Evolutionary conservation across 2,329 filamentous ascomycete species (phyloP).

Genomic region (Aspergillus piperis): DNA sequence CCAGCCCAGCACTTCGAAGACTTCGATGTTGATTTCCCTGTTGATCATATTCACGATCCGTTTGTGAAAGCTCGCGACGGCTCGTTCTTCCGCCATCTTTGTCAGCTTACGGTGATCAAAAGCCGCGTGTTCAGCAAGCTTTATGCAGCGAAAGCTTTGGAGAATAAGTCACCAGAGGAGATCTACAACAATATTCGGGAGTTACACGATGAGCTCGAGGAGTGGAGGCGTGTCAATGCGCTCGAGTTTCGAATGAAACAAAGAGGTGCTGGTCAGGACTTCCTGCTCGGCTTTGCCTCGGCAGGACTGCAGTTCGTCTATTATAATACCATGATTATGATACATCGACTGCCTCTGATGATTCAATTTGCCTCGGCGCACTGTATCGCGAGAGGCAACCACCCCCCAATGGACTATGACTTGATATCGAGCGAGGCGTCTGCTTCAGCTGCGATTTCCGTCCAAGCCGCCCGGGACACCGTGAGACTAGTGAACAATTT

Average conservation of each 20-base stretch:
- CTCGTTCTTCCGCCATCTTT: slow-evolving; percentile 91
- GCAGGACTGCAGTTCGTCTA: slow-evolving; percentile 92
- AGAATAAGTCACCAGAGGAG: slow-evolving; percentile 77
- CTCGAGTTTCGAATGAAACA: slow-evolving; percentile 86
- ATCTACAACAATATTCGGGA: slow-evolving; percentile 88
- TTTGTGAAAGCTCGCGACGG: slow-evolving; percentile 80
- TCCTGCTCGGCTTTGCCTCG: slow-evolving; percentile 82
- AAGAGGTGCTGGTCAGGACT: slow-evolving; percentile 83
- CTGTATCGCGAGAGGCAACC: slow-evolving; percentile 67
- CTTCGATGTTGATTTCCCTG: slow-evolving; percentile 91
- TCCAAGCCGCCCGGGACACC: slow-evolving; percentile 83
- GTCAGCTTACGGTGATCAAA: slow-evolving; percentile 83
- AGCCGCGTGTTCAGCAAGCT: slow-evolving; percentile 86
- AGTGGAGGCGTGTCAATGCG: slow-evolving; percentile 88
- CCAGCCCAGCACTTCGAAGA: slow-evolving; percentile 71
- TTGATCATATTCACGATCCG: slow-evolving; percentile 84
- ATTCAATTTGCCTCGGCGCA: slow-evolving; percentile 89
- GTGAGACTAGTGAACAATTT: slow-evolving; percentile 92
- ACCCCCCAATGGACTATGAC: slow-evolving; percentile 38
- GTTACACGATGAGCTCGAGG: slow-evolving; percentile 78
- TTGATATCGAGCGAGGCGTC: slow-evolving; percentile 86
- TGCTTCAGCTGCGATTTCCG: slow-evolving; percentile 81
- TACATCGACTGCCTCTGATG: slow-evolving; percentile 93
- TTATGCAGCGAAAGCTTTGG: slow-evolving; percentile 84
- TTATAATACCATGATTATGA: slow-evolving; percentile 93